A percentile compares a stretch with the other conserved stretches of the same genome.
Conservation (phyloP, 495 filamentous ascomycete genomes). For the Penicillium cinerascens region DNA sequence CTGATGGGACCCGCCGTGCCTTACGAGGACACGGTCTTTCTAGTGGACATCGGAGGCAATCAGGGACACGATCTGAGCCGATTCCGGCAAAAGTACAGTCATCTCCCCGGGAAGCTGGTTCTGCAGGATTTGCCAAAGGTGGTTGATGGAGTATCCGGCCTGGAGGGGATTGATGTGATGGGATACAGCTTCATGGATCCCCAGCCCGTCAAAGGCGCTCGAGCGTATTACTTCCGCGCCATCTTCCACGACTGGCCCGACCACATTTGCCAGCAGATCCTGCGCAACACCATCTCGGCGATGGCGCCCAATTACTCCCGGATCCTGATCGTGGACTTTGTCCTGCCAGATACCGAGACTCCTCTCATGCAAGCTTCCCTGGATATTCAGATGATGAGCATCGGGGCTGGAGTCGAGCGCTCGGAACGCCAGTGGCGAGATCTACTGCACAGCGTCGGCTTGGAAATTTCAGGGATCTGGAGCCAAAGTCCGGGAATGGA, state of each 20-base stretch:
- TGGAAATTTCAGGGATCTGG: conserved; percentile 36
- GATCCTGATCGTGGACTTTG: conserved; percentile 38
- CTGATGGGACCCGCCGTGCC: conserved; percentile 17
- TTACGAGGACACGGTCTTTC: conserved; percentile 29
- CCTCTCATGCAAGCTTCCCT: conserved; percentile 34
- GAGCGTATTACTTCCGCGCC: conserved; percentile 40
- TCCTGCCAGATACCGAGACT: conserved; percentile 32
- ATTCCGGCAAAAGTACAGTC: conserved; percentile 20
- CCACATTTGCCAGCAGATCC: conserved; percentile 31
- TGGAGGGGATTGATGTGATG: conserved; percentile 29
- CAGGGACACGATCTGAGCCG: conserved; percentile 37
- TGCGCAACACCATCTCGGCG: conserved; percentile 34
- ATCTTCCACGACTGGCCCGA: conserved; percentile 50
- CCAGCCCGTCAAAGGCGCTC: conserved; percentile 36
- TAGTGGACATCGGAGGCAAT: conserved; percentile 44
- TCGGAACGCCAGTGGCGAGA: conserved; percentile 37
- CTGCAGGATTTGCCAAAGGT: conserved; percentile 38
- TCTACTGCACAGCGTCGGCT: conserved; percentile 29
- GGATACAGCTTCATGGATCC: conserved; percentile 33
- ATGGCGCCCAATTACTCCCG: conserved; percentile 35
- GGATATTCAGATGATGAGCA: conserved; percentile 48
- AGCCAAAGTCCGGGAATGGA: conserved; percentile 32
- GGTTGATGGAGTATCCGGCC: conserved; percentile 9
- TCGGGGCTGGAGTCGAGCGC: conserved; percentile 39
- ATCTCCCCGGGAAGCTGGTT: conserved; percentile 23